phyloP scores from a whole-genome alignment of 371 early-diverging fungal genomes.

The Actinomortierella wolfii region DNA sequence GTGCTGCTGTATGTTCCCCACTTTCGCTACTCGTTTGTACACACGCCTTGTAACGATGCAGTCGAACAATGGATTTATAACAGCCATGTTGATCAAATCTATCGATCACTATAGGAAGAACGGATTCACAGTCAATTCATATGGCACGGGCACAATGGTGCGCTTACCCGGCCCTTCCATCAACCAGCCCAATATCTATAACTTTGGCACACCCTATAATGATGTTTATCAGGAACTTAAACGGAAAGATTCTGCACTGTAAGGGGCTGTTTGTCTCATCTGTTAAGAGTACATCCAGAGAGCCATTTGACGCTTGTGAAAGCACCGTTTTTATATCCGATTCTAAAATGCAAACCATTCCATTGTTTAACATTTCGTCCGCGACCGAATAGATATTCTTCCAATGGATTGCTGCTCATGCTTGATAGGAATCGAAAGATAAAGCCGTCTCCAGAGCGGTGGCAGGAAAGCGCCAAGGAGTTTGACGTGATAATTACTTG shows the following conservation, averaged over 20 bases:
- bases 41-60: background rate
- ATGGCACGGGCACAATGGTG: constrained; percentile 90
- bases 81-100: background rate
- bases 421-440: constrained; percentile 91
- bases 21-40: background rate
- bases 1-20: constrained; percentile 64
- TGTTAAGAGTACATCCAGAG: background rate
- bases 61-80: background rate
- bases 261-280: constrained; percentile 29
- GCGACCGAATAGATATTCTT: constrained; percentile 64
- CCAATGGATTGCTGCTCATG: constrained; percentile 90
- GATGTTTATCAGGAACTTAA: constrained; percentile 86
- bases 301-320: too few relatives aligned
- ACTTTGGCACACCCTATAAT: constrained; percentile 92
- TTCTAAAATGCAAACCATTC: too few relatives aligned
- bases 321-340: too few relatives aligned
- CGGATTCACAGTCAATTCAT: constrained; percentile 83
- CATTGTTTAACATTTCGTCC: background rate
- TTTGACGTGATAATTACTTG: constrained; percentile 97
- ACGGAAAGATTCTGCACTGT: constrained; percentile 73
- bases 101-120: constrained; percentile 54
- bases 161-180: constrained; percentile 92
- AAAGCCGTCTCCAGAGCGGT: constrained; percentile 90
- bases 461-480: constrained; percentile 74
- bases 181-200: constrained; percentile 89